Percentiles rank a stretch among this genome's conserved stretches.
Evolutionary conservation across 257 asterid species (phyloP).

Genomic region (Solanum chmielewskii): DNA sequence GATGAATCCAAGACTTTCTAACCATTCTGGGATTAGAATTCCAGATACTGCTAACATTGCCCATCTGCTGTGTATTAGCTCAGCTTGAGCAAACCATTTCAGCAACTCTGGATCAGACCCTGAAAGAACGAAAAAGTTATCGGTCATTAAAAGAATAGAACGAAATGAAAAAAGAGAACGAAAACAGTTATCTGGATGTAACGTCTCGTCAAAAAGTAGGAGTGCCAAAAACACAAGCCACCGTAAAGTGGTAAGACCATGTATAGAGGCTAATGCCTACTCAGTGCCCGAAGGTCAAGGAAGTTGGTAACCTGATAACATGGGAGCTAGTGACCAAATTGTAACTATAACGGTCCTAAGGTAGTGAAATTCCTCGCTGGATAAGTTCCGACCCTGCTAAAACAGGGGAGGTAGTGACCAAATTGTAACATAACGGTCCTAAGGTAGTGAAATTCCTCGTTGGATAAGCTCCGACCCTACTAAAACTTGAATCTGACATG

Average conservation of each 20-base stretch:
- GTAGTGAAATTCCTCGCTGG: not conserved
- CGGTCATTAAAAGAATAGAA: too few species aligned
- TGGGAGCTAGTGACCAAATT: not conserved
- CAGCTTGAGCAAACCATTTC: conserved; percentile 89
- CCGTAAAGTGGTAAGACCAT: not conserved
- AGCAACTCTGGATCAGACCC: conserved; percentile 79
- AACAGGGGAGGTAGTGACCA: not conserved
- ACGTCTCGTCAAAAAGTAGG: not conserved
- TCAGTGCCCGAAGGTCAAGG: not conserved
- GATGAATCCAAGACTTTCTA: conserved; percentile 60
- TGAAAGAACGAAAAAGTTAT: not conserved
- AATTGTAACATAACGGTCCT: not conserved
- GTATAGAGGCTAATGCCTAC: not conserved
- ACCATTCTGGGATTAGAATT: conserved; percentile 74
- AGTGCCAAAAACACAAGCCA: not conserved
- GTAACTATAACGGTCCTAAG: not conserved
- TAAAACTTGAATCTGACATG: not conserved
- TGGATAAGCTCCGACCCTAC: not conserved
- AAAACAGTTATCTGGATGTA: not conserved
- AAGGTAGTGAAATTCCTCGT: not conserved
- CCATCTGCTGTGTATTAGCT: conserved; percentile 70
- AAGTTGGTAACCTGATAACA: not conserved
- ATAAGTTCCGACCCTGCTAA: not conserved
- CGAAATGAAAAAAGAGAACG: too few species aligned
- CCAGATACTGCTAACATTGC: conserved; percentile 87